Base-by-base conservation (phyloP, 345 rosid species). In the Rubroshorea leprosula region DNA sequence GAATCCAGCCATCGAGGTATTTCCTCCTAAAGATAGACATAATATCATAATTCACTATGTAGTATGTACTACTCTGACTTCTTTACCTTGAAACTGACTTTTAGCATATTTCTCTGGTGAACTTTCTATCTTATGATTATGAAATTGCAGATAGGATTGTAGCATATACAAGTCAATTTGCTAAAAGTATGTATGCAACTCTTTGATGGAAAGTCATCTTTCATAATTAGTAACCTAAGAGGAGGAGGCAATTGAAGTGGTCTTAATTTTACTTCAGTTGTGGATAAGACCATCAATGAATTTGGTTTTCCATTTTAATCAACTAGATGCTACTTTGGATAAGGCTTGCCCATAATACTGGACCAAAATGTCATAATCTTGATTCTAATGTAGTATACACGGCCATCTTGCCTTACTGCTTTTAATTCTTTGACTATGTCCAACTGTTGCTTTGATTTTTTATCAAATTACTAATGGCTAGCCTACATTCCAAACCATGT, bases 11-110 rank as follows among this genome's bases (percentile, higher is more conserved):
- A 77, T 82, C 0, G 94, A 87, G 51, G 84, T 62, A 57, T 87
- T 87, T 61, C 85, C 89, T 74, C 61, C 83, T 0, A 87, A 85
- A 81, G 91, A 84, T 67, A 89, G 76, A 65, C 68, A 48, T n/a
- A 31, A 5, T 22, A 10, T 21, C 27, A 18, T 61, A 4, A 5
- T 49, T 43, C 51, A n/a, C 17, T 48, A 1, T 55, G 52, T 69
- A n/a, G n/a, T n/a, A n/a, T n/a, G 51, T 12, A 24, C 11, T 24
- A 16, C 46, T 46, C 27, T 27, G 46, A 21, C 12, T 35, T 35
- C 11, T 35, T 29, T 41, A 46, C 44, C n/a, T 57, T 56, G 19
- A 39, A 8, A 7, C n/a, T 20, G 19, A 23, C 23, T 2, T n/a
- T 45, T 58, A 26, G 31, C 61, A 44, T 10, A 25, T 57, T 24